Evolutionary conservation across 2,329 filamentous ascomycete species (phyloP).

Genomic region (Ustilaginoidea virens): DNA sequence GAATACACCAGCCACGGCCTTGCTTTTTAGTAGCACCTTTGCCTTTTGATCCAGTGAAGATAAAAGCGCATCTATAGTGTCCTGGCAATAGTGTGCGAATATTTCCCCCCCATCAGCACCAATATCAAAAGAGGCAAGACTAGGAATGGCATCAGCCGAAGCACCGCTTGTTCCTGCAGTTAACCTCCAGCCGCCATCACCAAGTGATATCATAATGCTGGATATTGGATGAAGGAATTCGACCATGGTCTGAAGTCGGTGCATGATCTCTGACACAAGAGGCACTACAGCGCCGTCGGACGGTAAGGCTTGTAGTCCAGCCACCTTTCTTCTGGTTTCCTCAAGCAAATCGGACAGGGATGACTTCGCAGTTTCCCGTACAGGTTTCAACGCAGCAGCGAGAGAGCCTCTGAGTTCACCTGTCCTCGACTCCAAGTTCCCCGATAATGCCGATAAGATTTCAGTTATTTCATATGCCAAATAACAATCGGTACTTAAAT

Average conservation of each 20-base stretch:
- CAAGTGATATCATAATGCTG: constrained; percentile 80
- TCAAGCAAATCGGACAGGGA: constrained; percentile 74
- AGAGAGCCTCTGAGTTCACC: constrained; percentile 75
- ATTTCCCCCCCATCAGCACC: constrained; percentile 77
- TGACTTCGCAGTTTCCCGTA: constrained; percentile 80
- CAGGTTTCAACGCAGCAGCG: constrained; percentile 71
- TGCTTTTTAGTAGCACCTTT: constrained; percentile 56
- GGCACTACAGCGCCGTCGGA: constrained; percentile 64
- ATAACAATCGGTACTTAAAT: constrained; percentile 83
- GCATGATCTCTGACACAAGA: constrained; percentile 72
- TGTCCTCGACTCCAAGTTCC: constrained; percentile 64
- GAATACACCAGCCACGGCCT: constrained; percentile 72
- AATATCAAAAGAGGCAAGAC: constrained; percentile 68
- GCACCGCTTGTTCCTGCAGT: constrained; percentile 33
- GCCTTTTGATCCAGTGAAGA: constrained; percentile 61
- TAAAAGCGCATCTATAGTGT: constrained; percentile 74
- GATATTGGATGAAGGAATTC: constrained; percentile 74
- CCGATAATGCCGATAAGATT: constrained; percentile 67
- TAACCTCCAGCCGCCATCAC: constrained; percentile 78
- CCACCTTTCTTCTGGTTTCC: constrained; percentile 60
- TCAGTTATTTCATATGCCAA: constrained; percentile 92
- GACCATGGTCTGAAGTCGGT: constrained; percentile 71
- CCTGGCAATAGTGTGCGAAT: constrained; percentile 77
- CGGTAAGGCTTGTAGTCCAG: constrained; percentile 51
- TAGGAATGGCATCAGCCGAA: constrained; percentile 49